Evolutionary conservation across 1,284 basidiomycete species (phyloP), one percentile per base, ranked within the genome.

Genomic region (Cutaneotrichosporon mucoides): DNA sequence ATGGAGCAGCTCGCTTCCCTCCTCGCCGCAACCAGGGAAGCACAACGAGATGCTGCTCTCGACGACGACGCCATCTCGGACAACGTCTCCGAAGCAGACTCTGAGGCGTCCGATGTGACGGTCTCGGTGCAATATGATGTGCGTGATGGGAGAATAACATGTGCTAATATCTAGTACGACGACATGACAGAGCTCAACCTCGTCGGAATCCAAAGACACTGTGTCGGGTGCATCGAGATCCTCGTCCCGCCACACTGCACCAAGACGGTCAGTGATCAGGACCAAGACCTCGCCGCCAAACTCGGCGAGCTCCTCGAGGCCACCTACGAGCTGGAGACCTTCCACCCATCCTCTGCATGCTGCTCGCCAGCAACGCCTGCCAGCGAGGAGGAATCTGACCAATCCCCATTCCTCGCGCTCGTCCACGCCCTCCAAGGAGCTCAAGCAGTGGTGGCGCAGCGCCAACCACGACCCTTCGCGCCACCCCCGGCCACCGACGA

Each of bases 271-370:
- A 35, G 37, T 33, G 47, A 55, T 3, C 33, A 45, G 7, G 65
- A 69, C 51, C 45, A 56, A 4, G 67, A 66, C 36, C 67, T 75
- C 9, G 68, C 70, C 0, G 46, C 54, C 1, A 68, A 68, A 1
- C 53, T 76, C 16, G 68, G 63, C 15, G 72, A 73, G 34, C 64
- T 76, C 0, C 64, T 76, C 5, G 73, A 76, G 40, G 70, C 69
- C 2, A 64, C 68, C 1, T 71, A 75, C 55, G 69, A 75, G 58
- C 65, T 76, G 34, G 74, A 73, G 53, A 60, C 66, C 2, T 61
- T 73, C 13, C 57, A 67, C 13, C 66, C 68, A 4, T 63, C 57
- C 6, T 56, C 57, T 2, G 57, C 62, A 2, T 62, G 56, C 47
- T 60, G 60, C 13, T 61, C 59, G 4, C 64, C 59, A 0, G 43